Evolutionary conservation across 805 yeast genomes (phyloP).

Genomic region (Metschnikowia gruessii): DNA sequence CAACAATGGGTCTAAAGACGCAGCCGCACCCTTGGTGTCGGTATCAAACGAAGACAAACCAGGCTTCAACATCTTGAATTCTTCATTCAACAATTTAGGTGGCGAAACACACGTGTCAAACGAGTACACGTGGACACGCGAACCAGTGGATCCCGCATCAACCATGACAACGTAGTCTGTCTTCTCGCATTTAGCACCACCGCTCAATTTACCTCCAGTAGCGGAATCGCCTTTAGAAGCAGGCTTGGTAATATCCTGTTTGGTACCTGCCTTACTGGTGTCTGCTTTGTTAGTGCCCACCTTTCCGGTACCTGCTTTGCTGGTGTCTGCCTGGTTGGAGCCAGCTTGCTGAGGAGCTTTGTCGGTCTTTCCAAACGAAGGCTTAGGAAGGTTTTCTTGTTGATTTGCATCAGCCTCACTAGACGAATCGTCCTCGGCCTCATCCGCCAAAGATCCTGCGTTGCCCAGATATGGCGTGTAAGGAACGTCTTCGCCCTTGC

Average conservation of each 20-base stretch:
- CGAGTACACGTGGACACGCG: slow-evolving; percentile 90
- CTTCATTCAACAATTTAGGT: slow-evolving; percentile 76
- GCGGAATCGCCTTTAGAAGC: neutral
- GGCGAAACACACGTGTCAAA: slow-evolving; percentile 85
- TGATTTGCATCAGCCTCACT: neutral
- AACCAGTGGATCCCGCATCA: slow-evolving; percentile 98
- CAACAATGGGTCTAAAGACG: slow-evolving; percentile 80
- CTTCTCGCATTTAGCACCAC: slow-evolving; percentile 26
- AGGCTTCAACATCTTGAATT: slow-evolving; percentile 85
- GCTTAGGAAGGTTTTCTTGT: slow-evolving; percentile 3
- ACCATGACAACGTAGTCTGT: slow-evolving; percentile 84
- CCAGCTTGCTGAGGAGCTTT: neutral
- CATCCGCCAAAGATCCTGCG: neutral
- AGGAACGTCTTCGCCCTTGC: slow-evolving; percentile 36
- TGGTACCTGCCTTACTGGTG: neutral
- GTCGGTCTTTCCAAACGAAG: neutral
- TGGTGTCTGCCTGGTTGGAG: neutral
- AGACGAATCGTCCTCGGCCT: neutral
- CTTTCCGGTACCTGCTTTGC: no score
- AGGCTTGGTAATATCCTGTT: neutral
- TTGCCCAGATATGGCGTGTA: slow-evolving; percentile 21
- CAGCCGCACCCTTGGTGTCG: slow-evolving; percentile 82
- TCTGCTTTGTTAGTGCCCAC: no score
- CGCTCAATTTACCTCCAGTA: neutral
- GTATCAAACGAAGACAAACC: slow-evolving; percentile 85